These are phyloP conservation scores for Fraxinus nigra DNA, from an alignment of 305 asterid species.

Conservation along the genomic window DNA sequence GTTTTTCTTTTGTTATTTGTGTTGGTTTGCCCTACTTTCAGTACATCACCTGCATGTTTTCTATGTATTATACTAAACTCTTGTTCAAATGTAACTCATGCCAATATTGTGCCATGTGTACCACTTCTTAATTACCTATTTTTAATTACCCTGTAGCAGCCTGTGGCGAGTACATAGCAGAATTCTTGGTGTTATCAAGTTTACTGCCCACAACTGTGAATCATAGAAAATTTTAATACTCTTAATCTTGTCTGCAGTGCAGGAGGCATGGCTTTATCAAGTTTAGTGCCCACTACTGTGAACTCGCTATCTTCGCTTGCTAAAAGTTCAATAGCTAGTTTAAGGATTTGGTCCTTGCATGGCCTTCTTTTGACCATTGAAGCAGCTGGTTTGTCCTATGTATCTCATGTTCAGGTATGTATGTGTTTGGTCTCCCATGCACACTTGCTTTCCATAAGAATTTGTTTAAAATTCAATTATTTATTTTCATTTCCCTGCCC, in stretches of 20 bases:
- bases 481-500: constrained; percentile 1
- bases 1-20: background rate
- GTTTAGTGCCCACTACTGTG: constrained; percentile 94
- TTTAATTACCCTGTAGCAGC: background rate
- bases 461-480: background rate
- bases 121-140: background rate
- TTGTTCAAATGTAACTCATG: background rate
- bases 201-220: constrained; percentile 4
- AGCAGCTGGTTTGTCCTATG: constrained; percentile 96
- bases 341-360: constrained; percentile 97
- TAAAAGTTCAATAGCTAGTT: constrained; percentile 67
- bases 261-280: constrained; percentile 99
- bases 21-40: constrained; percentile 1
- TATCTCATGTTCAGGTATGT: constrained; percentile 95
- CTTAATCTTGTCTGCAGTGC: constrained; percentile 72
- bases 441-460: background rate
- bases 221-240: constrained; percentile 29
- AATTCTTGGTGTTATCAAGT: background rate
- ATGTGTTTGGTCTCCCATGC: constrained; percentile 15
- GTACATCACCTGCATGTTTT: background rate
- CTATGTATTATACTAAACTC: background rate
- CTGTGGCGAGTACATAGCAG: background rate
- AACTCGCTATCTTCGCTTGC: constrained; percentile 76
- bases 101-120: background rate
- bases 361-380: constrained; percentile 98